Evolutionary conservation across 306 rosid species (phyloP), one percentile per base, ranked within the genome.

Genomic region (Herpetospermum pedunculosum): DNA sequence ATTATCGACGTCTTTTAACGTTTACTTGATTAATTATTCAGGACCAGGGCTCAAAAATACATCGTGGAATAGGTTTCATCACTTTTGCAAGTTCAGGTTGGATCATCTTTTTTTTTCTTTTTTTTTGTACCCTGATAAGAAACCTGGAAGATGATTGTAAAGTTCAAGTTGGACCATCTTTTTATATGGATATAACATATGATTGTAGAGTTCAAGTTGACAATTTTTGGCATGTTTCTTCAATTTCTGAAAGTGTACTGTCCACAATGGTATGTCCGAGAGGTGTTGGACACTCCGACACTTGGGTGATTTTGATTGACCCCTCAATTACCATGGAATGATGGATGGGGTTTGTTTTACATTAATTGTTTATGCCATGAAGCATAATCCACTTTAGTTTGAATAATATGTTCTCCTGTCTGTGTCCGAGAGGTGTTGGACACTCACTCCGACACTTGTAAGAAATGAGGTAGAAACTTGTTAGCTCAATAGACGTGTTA

Each of bases 41-140:
- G 99, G 99, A 89, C 74, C 97, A 87, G 78, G 92, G 97, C 70
- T 91, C 99, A 28, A 89, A 87, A 84, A 70, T 65, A 32, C 99
- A 95, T 73, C 96, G 99, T 46, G 99, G 99, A 74, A 89, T 95
- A 76, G 99, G 99, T 48, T 95, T 95, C 77, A 89, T 95, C 77
- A 95, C 99, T 35, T 95, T 84, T 85, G 96, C 90, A 68, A 95
- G 53, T 85, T 84, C 99, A 88, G 99, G 99, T 95, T 73, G 55
- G 88, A 35, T 72, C 74, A 70, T 80, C n/a, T 77, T 71, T 75
- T 25, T 57, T n/a, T n/a, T n/a, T n/a, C n/a, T n/a, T n/a, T n/a
- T n/a, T n/a, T n/a, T n/a, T n/a, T n/a, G n/a, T n/a, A n/a, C n/a
- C n/a, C n/a, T n/a, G n/a, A n/a, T n/a, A n/a, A n/a, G n/a, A n/a